Evolutionary conservation across 1,284 basidiomycete species (phyloP).

Genomic region (Boletus albobrunnescens): DNA sequence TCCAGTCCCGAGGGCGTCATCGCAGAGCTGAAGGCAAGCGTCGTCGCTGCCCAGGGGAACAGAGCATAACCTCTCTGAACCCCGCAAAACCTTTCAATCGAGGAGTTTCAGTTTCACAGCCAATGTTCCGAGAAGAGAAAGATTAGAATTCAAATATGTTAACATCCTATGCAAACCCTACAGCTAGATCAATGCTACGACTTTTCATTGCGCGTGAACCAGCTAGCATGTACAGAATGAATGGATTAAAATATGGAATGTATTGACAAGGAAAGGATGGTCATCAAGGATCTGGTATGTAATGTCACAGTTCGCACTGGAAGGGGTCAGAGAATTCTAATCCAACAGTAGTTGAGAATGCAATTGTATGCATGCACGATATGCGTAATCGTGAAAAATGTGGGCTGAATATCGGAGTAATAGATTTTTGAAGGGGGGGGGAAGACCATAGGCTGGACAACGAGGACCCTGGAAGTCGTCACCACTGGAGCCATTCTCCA

Average conservation of each 20-base stretch:
- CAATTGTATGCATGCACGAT: conserved; percentile 28
- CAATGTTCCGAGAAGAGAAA: conserved; percentile 3
- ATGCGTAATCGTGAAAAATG: conserved; percentile 28
- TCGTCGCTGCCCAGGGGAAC: conserved; percentile 65
- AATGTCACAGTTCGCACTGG: conserved; percentile 26
- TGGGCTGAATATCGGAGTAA: conserved; percentile 26
- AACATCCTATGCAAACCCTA: conserved; percentile 22
- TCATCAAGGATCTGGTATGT: conserved; percentile 32
- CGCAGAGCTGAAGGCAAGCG: conserved; percentile 61
- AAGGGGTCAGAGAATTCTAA: conserved; percentile 28
- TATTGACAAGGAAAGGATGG: conserved; percentile 25
- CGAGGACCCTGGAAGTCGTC: conserved; percentile 17
- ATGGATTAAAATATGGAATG: conserved; percentile 13
- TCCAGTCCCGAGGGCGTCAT: conserved; percentile 79
- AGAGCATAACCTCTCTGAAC: conserved; percentile 21
- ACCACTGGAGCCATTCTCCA: conserved; percentile 80
- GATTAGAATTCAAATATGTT: conserved; percentile 30
- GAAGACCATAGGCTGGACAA: conserved; percentile 7
- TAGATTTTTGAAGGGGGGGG: conserved; percentile 27
- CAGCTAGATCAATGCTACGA: conserved; percentile 12
- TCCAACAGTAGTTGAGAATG: conserved; percentile 32
- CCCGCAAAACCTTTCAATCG: background rate
- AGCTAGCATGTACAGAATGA: conserved; percentile 16
- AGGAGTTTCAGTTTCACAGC: background rate
- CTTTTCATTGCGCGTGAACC: conserved; percentile 9